phyloP scores from a whole-genome alignment of 129 eudicot species.

The Helichrysum umbraculigerum region DNA sequence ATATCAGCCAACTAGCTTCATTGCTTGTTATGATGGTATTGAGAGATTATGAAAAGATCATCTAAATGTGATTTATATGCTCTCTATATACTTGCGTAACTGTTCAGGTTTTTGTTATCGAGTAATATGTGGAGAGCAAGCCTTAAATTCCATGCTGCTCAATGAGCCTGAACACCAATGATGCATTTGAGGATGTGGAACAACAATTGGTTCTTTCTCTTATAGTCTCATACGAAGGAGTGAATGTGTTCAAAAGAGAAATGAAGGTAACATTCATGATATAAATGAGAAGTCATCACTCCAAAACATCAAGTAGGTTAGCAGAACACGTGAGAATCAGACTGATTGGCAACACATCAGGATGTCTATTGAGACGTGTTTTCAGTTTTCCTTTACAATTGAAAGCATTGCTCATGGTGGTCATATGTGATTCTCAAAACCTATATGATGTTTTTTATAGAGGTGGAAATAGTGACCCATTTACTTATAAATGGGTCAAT shows the following conservation, averaged over 20 bases:
- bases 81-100: slow-evolving; percentile 32
- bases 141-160: slow-evolving; percentile 32
- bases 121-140: slow-evolving; percentile 23
- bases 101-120: slow-evolving; percentile 36
- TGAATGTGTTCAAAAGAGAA: slow-evolving; percentile 21
- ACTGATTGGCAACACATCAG: slow-evolving; percentile 22
- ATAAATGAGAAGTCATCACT: slow-evolving; percentile 25
- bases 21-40: slow-evolving; percentile 14
- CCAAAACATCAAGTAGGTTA: slow-evolving; percentile 50
- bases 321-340: slow-evolving; percentile 29
- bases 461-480: neutral
- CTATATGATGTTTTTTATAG: slow-evolving; percentile 37
- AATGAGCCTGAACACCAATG: slow-evolving; percentile 24
- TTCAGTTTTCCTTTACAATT: slow-evolving; percentile 23
- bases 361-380: slow-evolving; percentile 38
- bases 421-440: slow-evolving; percentile 40
- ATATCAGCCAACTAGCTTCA: slow-evolving; percentile 14
- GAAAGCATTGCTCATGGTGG: slow-evolving; percentile 33
- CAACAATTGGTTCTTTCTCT: slow-evolving; percentile 30
- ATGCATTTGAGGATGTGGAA: slow-evolving; percentile 40
- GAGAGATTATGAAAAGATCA: slow-evolving; percentile 23
- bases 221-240: slow-evolving; percentile 17
- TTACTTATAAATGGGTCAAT: neutral
- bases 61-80: slow-evolving; percentile 19
- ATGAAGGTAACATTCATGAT: slow-evolving; percentile 27